Percentiles rank a stretch among this genome's conserved stretches.
Evolutionary conservation across 306 rosid species (phyloP).

Genomic region (Mimosa pudica): DNA sequence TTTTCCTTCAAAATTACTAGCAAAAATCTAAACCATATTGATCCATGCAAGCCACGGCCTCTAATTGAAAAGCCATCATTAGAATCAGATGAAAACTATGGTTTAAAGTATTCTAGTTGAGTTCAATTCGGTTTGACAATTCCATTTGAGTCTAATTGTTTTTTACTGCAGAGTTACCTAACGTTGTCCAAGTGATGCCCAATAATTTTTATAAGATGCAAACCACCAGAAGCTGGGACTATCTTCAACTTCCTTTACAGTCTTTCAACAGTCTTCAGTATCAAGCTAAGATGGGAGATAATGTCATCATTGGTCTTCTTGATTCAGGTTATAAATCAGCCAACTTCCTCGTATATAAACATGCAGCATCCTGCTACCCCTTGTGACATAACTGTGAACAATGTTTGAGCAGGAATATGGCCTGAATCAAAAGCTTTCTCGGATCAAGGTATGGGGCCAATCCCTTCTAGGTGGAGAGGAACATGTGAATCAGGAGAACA

Average conservation of each 20-base stretch:
- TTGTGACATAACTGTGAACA: not conserved
- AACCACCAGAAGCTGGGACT: conserved; percentile 68
- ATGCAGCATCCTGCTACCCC: not conserved
- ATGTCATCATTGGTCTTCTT: conserved; percentile 47
- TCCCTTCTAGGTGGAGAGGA: conserved; percentile 56
- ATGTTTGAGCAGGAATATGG: conserved; percentile 52
- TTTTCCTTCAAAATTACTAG: not conserved
- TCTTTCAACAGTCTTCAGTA: conserved; percentile 36
- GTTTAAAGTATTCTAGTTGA: not conserved
- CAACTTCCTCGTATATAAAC: not conserved
- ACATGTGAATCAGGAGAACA: conserved; percentile 46
- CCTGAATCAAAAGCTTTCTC: conserved; percentile 55
- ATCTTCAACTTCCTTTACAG: conserved; percentile 42
- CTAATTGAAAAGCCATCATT: not conserved
- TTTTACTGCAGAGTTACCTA: conserved; percentile 43
- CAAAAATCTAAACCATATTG: not conserved
- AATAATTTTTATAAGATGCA: conserved; percentile 46
- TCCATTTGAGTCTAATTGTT: not conserved
- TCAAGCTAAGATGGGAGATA: conserved; percentile 43
- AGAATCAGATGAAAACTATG: not conserved
- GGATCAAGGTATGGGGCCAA: conserved; percentile 49
- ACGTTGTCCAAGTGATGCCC: conserved; percentile 53
- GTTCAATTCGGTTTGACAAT: conserved; percentile 18
- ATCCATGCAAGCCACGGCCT: not conserved
- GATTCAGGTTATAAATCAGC: conserved; percentile 45